Evolutionary conservation across 2,329 filamentous ascomycete species (phyloP).

Genomic region (Tolypocladium tundrense): DNA sequence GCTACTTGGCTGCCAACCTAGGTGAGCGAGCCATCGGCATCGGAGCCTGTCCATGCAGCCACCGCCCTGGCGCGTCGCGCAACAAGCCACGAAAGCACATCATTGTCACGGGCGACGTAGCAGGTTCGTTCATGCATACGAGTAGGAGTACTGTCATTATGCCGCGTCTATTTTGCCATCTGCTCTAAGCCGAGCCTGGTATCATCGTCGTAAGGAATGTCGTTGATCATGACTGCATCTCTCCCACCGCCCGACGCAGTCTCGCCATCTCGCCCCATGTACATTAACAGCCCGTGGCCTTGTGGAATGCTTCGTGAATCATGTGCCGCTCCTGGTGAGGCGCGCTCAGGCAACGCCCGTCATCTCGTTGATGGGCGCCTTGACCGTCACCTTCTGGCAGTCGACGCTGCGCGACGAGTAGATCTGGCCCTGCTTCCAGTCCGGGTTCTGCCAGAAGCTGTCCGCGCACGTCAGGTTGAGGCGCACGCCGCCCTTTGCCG

Average conservation of each 20-base stretch:
- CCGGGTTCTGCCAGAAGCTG: slow-evolving; percentile 14
- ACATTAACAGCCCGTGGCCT: not conserved
- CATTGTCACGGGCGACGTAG: not conserved
- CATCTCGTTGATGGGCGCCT: slow-evolving; percentile 15
- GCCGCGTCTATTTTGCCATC: not conserved
- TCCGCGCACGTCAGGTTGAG: slow-evolving; percentile 20
- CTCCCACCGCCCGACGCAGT: not conserved
- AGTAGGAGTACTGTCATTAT: not conserved
- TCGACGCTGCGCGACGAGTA: slow-evolving; percentile 18
- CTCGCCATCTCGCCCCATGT: not conserved
- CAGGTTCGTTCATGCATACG: not conserved
- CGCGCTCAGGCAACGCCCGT: slow-evolving; percentile 12
- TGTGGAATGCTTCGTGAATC: too few species aligned
- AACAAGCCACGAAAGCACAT: not conserved
- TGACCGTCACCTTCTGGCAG: slow-evolving; percentile 15
- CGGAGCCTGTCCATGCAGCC: not conserved
- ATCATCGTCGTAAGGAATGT: slow-evolving; percentile 8
- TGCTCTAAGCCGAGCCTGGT: not conserved
- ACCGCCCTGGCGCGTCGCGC: not conserved
- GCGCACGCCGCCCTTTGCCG: slow-evolving; percentile 13
- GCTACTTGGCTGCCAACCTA: not conserved
- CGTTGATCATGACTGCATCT: slow-evolving; percentile 1
- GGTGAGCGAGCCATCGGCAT: not conserved
- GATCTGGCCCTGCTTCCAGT: slow-evolving; percentile 20
- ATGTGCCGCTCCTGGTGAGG: not conserved